Conservation (phyloP, 2,329 filamentous ascomycete genomes). For the Aquanectria penicillioides region DNA sequence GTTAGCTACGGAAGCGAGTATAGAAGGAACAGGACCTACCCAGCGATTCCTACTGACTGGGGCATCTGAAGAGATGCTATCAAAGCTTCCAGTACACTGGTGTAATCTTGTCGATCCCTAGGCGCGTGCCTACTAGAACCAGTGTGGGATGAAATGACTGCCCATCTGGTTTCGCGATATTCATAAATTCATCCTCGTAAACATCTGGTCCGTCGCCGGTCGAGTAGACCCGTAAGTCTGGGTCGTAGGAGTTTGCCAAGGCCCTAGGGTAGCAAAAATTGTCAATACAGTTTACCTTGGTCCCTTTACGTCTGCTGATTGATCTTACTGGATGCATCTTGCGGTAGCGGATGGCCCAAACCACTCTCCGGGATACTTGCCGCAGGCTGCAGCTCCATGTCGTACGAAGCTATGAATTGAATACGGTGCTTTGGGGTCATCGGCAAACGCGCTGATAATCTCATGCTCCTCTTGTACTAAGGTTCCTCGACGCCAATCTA, state of each 20-base stretch:
- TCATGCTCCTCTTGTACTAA: slow-evolving; percentile 69
- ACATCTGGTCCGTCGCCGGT: slow-evolving; percentile 92
- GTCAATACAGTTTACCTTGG: neutral
- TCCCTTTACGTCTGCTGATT: neutral
- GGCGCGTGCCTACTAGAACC: slow-evolving; percentile 85
- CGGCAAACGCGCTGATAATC: slow-evolving; percentile 85
- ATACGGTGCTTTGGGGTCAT: slow-evolving; percentile 86
- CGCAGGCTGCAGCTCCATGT: slow-evolving; percentile 86
- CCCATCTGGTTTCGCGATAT: slow-evolving; percentile 75
- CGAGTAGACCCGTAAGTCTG: slow-evolving; percentile 82
- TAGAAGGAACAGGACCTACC: slow-evolving; percentile 62
- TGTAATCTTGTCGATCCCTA: slow-evolving; percentile 95
- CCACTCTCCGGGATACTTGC: slow-evolving; percentile 97
- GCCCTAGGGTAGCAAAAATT: slow-evolving; percentile 65
- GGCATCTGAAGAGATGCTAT: slow-evolving; percentile 85
- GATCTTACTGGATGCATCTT: slow-evolving; percentile 87
- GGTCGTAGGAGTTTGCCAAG: slow-evolving; percentile 73
- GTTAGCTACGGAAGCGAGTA: slow-evolving; percentile 19
- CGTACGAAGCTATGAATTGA: slow-evolving; percentile 95
- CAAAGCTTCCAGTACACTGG: slow-evolving; percentile 94
- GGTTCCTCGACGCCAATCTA: slow-evolving; percentile 79
- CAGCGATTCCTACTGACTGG: slow-evolving; percentile 96
- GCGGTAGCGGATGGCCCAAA: slow-evolving; percentile 98
- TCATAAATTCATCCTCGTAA: slow-evolving; percentile 88
- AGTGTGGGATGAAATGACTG: slow-evolving; percentile 82